These are phyloP conservation scores for Guyanaporus albipodus DNA, from an alignment of 768 basidiomycete genomes.

Conservation along the genomic window DNA sequence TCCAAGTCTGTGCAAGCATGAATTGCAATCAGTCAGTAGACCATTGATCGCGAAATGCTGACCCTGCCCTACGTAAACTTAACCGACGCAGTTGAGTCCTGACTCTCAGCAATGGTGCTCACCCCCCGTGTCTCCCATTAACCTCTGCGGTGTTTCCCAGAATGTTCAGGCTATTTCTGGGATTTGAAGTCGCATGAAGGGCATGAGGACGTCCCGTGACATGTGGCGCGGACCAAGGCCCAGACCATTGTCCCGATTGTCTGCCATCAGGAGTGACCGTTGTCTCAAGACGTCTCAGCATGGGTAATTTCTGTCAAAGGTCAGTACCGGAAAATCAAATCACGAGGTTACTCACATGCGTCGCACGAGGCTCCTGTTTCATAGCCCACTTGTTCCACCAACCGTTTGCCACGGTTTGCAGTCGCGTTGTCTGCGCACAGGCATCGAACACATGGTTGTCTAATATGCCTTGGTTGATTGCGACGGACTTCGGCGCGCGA, in stretches of 20 bases:
- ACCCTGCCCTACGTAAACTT: constrained; percentile 12
- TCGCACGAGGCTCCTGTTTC: constrained; percentile 18
- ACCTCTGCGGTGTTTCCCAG: constrained; percentile 6
- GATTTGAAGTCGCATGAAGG: constrained; percentile 14
- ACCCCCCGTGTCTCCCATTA: constrained; percentile 10
- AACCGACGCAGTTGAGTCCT: constrained; percentile 3
- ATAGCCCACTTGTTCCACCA: constrained; percentile 52
- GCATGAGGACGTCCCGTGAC: constrained; percentile 16
- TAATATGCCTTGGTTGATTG: constrained; percentile 21
- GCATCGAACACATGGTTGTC: constrained; percentile 25
- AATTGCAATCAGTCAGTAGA: not conserved
- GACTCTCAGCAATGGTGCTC: constrained; percentile 5
- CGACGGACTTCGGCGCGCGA: constrained; percentile 31
- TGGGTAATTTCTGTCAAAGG: constrained; percentile 28
- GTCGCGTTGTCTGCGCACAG: constrained; percentile 29
- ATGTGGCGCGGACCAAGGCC: constrained; percentile 25
- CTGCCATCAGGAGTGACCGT: constrained; percentile 44
- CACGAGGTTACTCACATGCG: constrained; percentile 18
- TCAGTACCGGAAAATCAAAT: constrained; percentile 7
- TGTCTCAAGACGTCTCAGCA: constrained; percentile 43
- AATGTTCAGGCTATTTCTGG: constrained; percentile 18
- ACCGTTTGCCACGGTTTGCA: constrained; percentile 41
- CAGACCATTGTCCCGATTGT: constrained; percentile 30
- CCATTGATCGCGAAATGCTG: constrained; percentile 6
- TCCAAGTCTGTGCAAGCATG: constrained; percentile 10